Percentiles rank a stretch among this genome's conserved stretches.
These are phyloP conservation scores for Aurantiochytrium sp. DNA, from an alignment of 108 stramenopile species.

Conservation along the genomic window DNA sequence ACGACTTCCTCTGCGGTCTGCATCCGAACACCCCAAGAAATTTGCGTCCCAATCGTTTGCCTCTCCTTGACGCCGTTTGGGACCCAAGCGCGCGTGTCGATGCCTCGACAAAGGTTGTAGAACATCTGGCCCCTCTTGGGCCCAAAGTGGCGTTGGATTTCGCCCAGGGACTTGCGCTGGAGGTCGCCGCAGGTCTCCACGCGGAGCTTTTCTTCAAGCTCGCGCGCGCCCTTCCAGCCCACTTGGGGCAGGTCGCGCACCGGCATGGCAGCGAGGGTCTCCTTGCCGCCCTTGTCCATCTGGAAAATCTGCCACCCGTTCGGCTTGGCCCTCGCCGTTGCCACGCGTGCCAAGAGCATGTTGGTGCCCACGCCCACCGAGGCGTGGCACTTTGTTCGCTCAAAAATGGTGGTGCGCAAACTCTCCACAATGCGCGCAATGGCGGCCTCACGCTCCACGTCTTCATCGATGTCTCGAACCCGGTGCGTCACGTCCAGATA, in stretches of 20 bases:
- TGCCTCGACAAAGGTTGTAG: neutral
- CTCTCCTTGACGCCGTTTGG: neutral
- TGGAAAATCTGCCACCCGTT: slow-evolving; percentile 43
- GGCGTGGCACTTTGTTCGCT: slow-evolving; percentile 45
- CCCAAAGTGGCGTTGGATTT: neutral
- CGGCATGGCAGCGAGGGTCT: neutral
- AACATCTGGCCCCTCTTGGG: neutral
- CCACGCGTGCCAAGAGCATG: slow-evolving; percentile 53
- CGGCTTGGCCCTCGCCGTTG: slow-evolving; percentile 53
- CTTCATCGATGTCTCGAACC: slow-evolving; percentile 8
- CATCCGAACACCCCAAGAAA: slow-evolving; percentile 21
- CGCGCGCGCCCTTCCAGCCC: neutral
- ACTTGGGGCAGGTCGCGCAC: neutral
- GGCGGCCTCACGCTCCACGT: neutral
- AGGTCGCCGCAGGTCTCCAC: neutral
- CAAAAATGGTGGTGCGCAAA: slow-evolving; percentile 37
- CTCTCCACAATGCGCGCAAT: neutral
- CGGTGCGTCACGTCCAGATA: slow-evolving; percentile 45
- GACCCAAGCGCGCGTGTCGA: neutral
- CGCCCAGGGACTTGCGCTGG: neutral
- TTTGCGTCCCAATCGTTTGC: slow-evolving; percentile 9
- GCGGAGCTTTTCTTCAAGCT: neutral
- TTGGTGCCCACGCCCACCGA: slow-evolving; percentile 49
- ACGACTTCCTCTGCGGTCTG: neutral
- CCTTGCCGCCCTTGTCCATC: slow-evolving; percentile 12